Evolutionary conservation across 257 asterid genomes (phyloP).

Genomic region (Forsythia viridissima): DNA sequence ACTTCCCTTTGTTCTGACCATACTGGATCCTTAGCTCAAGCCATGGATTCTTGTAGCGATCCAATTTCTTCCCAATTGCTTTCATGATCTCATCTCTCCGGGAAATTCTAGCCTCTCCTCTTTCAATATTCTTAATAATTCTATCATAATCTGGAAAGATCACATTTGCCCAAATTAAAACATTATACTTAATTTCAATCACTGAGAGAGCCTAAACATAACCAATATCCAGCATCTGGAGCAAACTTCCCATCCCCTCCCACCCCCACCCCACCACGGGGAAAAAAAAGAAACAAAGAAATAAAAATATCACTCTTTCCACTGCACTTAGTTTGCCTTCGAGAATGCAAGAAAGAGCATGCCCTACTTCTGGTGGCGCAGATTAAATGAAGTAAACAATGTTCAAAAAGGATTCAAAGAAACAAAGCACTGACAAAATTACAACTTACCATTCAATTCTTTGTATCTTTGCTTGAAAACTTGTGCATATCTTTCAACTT

Average conservation of each 20-base stretch:
- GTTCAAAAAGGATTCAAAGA: neutral
- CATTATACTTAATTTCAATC: neutral
- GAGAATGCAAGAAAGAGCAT: too few species aligned
- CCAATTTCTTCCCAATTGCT: conserved; percentile 94
- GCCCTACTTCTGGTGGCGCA: too few species aligned
- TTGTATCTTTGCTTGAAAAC: conserved; percentile 92
- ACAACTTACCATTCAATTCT: conserved; percentile 75
- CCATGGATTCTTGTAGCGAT: conserved; percentile 98
- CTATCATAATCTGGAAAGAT: conserved; percentile 82
- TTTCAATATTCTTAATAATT: conserved; percentile 88
- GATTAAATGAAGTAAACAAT: too few species aligned
- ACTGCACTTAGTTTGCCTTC: too few species aligned
- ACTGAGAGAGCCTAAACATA: neutral
- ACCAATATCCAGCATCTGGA: neutral
- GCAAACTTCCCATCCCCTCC: too few species aligned
- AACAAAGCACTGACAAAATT: neutral
- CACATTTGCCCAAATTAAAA: conserved; percentile 14
- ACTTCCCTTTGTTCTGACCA: conserved; percentile 99
- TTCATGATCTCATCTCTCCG: conserved; percentile 98
- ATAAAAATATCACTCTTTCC: too few species aligned
- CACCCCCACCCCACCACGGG: too few species aligned
- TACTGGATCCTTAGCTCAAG: conserved; percentile 90
- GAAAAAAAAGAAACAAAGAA: neutral
- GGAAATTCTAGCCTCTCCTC: conserved; percentile 97
- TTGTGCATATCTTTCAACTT: conserved; percentile 88